These are phyloP conservation scores for Blastobotrys malaysiensis DNA, from an alignment of 1,139 yeast genomes.

Conservation along the genomic window DNA sequence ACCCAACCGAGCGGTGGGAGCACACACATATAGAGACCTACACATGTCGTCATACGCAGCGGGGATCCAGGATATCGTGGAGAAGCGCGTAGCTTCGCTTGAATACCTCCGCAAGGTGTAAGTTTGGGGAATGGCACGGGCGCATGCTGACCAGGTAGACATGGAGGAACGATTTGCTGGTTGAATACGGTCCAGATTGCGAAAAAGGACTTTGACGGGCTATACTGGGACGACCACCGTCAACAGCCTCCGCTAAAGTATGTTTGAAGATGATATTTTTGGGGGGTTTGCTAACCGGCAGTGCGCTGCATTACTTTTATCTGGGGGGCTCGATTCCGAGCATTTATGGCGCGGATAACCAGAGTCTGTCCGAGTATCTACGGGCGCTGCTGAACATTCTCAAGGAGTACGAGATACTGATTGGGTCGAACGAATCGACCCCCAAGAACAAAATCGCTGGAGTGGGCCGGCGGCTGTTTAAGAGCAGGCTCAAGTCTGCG, in stretches of 20 bases:
- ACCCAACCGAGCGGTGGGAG: too few species aligned
- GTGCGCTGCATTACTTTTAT: slow-evolving; percentile 22
- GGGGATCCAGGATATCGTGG: slow-evolving; percentile 16
- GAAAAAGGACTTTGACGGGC: slow-evolving; percentile 20
- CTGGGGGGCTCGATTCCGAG: slow-evolving; percentile 25
- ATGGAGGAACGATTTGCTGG: slow-evolving; percentile 23
- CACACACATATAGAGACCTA: neutral
- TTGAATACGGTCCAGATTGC: slow-evolving; percentile 22
- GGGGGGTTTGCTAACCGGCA: slow-evolving; percentile 1
- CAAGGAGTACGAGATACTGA: slow-evolving; percentile 24
- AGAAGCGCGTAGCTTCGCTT: slow-evolving; percentile 22
- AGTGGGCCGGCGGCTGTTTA: slow-evolving; percentile 26
- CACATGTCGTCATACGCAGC: slow-evolving; percentile 4
- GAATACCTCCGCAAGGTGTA: slow-evolving; percentile 27
- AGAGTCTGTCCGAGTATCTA: slow-evolving; percentile 20
- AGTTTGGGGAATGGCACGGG: too few species aligned
- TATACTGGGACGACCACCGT: slow-evolving; percentile 16
- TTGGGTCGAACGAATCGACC: slow-evolving; percentile 17
- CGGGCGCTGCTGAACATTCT: slow-evolving; percentile 18
- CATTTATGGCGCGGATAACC: slow-evolving; percentile 16
- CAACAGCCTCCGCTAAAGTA: slow-evolving; percentile 17
- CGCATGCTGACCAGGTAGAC: too few species aligned
- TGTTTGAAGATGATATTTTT: neutral
- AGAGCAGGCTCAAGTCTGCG: slow-evolving; percentile 21
- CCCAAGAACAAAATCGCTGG: slow-evolving; percentile 22